Evolutionary conservation across 352 stramenopile genomes (phyloP).

Genomic region (Phytophthora pseudosyringae): DNA sequence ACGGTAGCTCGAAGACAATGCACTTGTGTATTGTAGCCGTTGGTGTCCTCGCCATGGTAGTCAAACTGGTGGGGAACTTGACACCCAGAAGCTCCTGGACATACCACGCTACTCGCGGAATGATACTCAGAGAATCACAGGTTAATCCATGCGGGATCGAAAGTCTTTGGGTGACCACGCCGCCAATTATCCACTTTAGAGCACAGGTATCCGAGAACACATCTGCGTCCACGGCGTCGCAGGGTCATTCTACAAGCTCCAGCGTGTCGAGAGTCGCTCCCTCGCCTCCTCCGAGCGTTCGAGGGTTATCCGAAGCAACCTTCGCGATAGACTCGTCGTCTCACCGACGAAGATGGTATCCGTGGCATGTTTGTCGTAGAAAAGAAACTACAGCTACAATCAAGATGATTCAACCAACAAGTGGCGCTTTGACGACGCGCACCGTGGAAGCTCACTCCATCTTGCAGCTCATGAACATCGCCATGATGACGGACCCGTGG

Average conservation of each 20-base stretch:
- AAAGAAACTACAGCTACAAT: slow-evolving; percentile 7
- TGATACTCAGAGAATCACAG: slow-evolving; percentile 17
- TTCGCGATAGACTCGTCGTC: background rate
- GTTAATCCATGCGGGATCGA: slow-evolving; percentile 24
- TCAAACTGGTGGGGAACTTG: slow-evolving; percentile 17
- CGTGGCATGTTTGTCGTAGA: slow-evolving; percentile 7
- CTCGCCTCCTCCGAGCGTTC: background rate
- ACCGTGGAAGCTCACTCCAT: slow-evolving; percentile 26
- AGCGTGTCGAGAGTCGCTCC: slow-evolving; percentile 13
- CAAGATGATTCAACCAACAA: background rate
- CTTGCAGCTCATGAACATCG: slow-evolving; percentile 54
- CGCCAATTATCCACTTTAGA: slow-evolving; percentile 31
- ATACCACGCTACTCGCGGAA: slow-evolving; percentile 4
- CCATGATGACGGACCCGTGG: slow-evolving; percentile 59
- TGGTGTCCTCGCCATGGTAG: background rate
- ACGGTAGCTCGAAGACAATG: slow-evolving; percentile 18
- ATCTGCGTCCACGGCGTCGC: background rate
- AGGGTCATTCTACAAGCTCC: background rate
- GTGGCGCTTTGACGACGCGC: slow-evolving; percentile 2
- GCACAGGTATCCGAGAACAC: background rate
- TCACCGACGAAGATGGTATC: background rate
- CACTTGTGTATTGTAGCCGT: slow-evolving; percentile 21
- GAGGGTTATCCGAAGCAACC: background rate
- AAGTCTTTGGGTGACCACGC: slow-evolving; percentile 28
- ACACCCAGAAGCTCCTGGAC: slow-evolving; percentile 10